Base-by-base conservation (phyloP, 345 rosid genomes). In the Eucalyptus regnans region DNA sequence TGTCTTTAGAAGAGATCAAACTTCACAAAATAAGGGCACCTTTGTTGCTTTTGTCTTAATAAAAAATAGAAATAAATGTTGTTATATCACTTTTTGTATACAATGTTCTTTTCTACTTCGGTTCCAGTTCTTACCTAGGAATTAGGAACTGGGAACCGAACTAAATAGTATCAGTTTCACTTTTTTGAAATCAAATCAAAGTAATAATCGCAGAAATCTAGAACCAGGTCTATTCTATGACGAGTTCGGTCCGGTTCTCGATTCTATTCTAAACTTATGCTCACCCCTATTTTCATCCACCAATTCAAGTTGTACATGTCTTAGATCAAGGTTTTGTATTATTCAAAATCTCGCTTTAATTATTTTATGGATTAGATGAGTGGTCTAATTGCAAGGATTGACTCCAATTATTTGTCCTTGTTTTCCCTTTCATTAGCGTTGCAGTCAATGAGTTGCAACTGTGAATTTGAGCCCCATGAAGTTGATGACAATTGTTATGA, bases 161-260 rank as follows among this genome's bases (percentile, higher is more conserved):
- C 1, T 9, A 8, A 6, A 23, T 4, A 4, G 62, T 56, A 22
- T 1, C 0, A 3, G 27, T 56, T 56, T 56, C 3, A 56, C 12
- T 23, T 56, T 56, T 56, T 9, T 23, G 62, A 9, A 23, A 56
- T 56, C 5, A 1, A 56, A 23, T 56, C 6, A 9, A 1, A 23
- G 0, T 4, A 1, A 1, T 56, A 56, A 56, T 1, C 0, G 1
- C 0, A 1, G 5, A 1, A 9, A 56, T 22, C 27, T 56, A 8
- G 6, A 23, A 9, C 62, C 1, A 23, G 12, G 27, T 56, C 29
- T 56, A 56, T 56, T 56, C 62, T 9, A 56, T 23, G 0, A 56
- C 12, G 0, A 0, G 1, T 56, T 56, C 12, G 1, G 12, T 56
- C 6, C 1, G 0, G 62, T 56, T 56, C 29, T 56, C 1, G 6